Evolutionary conservation across 495 filamentous ascomycete genomes (phyloP), one percentile per base, ranked within the genome.

Genomic region (Xylaria cubensis): DNA sequence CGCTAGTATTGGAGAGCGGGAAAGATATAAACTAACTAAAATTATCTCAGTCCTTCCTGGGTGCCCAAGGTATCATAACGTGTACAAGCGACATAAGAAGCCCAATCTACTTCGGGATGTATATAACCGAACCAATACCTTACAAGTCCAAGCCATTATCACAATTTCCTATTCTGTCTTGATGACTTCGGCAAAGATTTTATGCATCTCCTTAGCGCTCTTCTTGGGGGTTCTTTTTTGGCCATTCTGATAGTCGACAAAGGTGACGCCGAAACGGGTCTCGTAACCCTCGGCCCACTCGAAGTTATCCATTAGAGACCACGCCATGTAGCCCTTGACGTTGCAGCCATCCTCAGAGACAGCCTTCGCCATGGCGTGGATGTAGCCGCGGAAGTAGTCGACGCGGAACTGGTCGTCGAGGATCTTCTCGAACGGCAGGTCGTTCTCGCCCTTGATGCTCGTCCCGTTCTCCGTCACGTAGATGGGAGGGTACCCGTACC

Each of bases 391-490:
- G 83, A 92, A 93, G 83, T 94, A 94, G 75, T 92, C 84, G 58
- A 88, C 89, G 21, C 91, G 85, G 86, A 94, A 93, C 74, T 92
- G 90, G 80, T 93, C 92, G 53, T 93, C 81, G 36, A 94, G 81
- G 53, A 93, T 85, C 83, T 94, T 73, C 48, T 93, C 90, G 32
- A 88, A 77, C 7, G 88, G 82, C 80, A 93, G 78, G 76, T 94
- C 91, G 78, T 92, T 94, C 85, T 94, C 92, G 53, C 91, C 91
- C 76, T 92, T 91, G 75, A 93, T 82, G 72, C 89, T 90, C 4
- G 92, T 94, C 24, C 93, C 92, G 81, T 93, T 94, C 86, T 94
- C 93, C 0, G 92, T 95, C 68, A 94, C 91, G 79, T 92, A 93
- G 80, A 95, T 93, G 77, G 89, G 88, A 32, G 92, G 92, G 72